A percentile compares a stretch with the other conserved stretches of the same genome.
Evolutionary conservation across 2,329 filamentous ascomycete species (phyloP).

Genomic region (Fusarium oligoseptatum): DNA sequence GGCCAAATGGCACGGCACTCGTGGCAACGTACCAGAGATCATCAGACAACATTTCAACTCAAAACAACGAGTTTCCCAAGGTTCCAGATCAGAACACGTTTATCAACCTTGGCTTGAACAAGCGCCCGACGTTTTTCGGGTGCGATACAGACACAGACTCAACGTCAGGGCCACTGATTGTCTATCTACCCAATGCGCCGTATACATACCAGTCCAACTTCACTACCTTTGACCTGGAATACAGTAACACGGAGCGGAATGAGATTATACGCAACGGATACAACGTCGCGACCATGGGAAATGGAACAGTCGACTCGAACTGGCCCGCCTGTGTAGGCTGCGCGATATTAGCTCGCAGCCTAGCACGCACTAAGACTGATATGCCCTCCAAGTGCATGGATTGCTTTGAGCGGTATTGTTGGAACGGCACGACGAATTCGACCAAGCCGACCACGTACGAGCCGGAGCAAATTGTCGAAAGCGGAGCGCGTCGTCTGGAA

Average conservation of each 20-base stretch:
- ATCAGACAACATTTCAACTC: slow-evolving; percentile 64
- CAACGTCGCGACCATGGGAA: slow-evolving; percentile 63
- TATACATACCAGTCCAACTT: slow-evolving; percentile 80
- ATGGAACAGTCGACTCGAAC: slow-evolving; percentile 70
- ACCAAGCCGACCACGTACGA: slow-evolving; percentile 54
- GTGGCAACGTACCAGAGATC: slow-evolving; percentile 81
- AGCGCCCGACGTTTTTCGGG: slow-evolving; percentile 83
- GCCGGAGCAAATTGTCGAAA: slow-evolving; percentile 48
- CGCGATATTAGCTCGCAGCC: slow-evolving; percentile 79
- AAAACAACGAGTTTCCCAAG: slow-evolving; percentile 78
- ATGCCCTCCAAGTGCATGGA: slow-evolving; percentile 76
- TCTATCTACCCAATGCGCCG: slow-evolving; percentile 86
- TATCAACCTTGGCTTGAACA: slow-evolving; percentile 81
- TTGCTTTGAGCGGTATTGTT: slow-evolving; percentile 87
- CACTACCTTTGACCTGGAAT: slow-evolving; percentile 76
- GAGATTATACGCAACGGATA: slow-evolving; percentile 85
- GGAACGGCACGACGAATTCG: slow-evolving; percentile 75
- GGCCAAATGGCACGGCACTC: slow-evolving; percentile 83
- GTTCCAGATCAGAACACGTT: slow-evolving; percentile 83
- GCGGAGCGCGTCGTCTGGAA: neutral
- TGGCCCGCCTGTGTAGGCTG: slow-evolving; percentile 88
- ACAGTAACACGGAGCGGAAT: slow-evolving; percentile 75
- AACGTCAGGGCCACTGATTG: slow-evolving; percentile 70
- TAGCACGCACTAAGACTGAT: slow-evolving; percentile 72
- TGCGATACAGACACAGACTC: slow-evolving; percentile 65